Evolutionary conservation across 768 basidiomycete species (phyloP), one percentile per base, ranked within the genome.

Genomic region (Psilocybe tampanensis): DNA sequence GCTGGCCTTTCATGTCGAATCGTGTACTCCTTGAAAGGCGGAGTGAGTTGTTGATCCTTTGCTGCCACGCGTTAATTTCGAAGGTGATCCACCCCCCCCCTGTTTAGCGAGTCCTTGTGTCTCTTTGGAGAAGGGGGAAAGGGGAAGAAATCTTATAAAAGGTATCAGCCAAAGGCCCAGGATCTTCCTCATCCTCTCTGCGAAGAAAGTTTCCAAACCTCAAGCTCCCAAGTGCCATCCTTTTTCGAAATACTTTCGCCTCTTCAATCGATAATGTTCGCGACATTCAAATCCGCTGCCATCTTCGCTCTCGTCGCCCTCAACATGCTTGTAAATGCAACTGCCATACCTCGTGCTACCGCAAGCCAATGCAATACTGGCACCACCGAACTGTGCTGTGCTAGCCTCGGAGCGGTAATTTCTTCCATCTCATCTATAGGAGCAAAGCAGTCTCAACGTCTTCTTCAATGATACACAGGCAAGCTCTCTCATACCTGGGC

Each of bases 291-390:
- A n/a, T 44, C 64, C 58, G 64, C 61, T 39, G 49, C 60, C 50
- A 62, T 51, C 52, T 45, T 66, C 56, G 21, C 62, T 18, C 32
- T 67, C 51, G 43, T 64, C 50, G 64, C 59, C 57, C 59, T 68
- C 17, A 62, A 66, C 26, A 43, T 65, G 47, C 58, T 69, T 21
- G 62, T 52, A 18, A 47, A 50, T 19, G 65, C 66, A 17, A 59
- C 59, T 33, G 64, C 57, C 32, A 44, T 64, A 22, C 60, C 63
- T 17, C 64, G 61, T 33, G 51, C 47, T 8, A 29, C 49, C 39
- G 43, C 29, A 42, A 58, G 54, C 56, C 56, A 61, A 24, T 66
- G 67, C 61, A 64, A 61, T 54, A 61, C 60, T 26, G 68, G 68
- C 8, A 0, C 50, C 29, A 1, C 50, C 29, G 1, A 67, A 6